Evolutionary conservation across 495 filamentous ascomycete species (phyloP).

Genomic region (Penicillium atrosanguineum): DNA sequence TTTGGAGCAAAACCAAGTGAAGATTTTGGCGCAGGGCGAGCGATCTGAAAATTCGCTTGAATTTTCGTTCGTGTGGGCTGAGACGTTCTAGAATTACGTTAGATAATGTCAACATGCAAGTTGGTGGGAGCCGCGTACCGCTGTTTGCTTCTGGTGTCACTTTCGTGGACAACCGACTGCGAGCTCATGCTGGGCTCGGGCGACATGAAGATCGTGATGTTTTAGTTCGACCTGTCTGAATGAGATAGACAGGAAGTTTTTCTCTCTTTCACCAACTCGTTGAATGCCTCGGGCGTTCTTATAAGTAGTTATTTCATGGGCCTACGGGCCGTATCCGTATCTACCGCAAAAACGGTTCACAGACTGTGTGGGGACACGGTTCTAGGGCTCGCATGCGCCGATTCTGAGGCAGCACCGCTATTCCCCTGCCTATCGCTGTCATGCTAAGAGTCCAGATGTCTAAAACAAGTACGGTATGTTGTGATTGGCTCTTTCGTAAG

Average conservation of each 20-base stretch:
- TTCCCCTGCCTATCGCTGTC: background rate
- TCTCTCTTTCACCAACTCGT: background rate
- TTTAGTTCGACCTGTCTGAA: background rate
- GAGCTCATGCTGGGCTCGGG: constrained; percentile 12
- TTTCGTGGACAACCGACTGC: constrained; percentile 17
- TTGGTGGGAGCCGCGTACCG: constrained; percentile 13
- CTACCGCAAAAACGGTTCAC: background rate
- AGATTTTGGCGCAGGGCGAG: constrained; percentile 37
- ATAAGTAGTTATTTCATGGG: constrained; percentile 7
- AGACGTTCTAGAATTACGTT: constrained; percentile 5
- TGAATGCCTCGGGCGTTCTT: background rate
- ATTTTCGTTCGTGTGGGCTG: constrained; percentile 15
- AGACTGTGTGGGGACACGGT: constrained; percentile 11
- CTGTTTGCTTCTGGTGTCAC: constrained; percentile 24
- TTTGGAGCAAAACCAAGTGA: constrained; percentile 29
- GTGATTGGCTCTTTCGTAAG: background rate
- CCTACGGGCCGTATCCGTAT: constrained; percentile 9
- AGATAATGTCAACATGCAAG: background rate
- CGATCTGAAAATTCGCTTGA: constrained; percentile 35
- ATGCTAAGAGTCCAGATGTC: background rate
- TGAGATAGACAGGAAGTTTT: background rate
- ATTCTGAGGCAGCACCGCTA: background rate
- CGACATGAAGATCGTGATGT: constrained; percentile 3
- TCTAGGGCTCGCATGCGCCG: background rate
- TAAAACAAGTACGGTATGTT: background rate